Percentiles rank a stretch among this genome's conserved stretches.
These are phyloP conservation scores for Atkinsonella hypoxylon DNA, from an alignment of 2,329 filamentous ascomycete species.

Conservation along the genomic window DNA sequence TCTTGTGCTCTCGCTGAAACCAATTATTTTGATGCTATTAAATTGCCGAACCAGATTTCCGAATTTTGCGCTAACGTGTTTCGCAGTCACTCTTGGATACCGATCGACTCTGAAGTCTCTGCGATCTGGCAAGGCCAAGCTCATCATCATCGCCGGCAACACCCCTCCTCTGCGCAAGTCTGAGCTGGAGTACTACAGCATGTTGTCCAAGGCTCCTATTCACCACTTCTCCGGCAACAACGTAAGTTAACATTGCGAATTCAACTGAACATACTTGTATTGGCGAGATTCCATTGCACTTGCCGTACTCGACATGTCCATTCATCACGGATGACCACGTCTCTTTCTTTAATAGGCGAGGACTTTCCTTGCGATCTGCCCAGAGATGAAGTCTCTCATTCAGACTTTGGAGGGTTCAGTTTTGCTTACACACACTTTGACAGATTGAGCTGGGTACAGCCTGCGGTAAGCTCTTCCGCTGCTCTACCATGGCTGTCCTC, in stretches of 20 bases:
- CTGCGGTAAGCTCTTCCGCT: slow-evolving; percentile 98
- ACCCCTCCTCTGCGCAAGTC: slow-evolving; percentile 95
- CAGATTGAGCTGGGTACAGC: slow-evolving; percentile 97
- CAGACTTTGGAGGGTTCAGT: slow-evolving; percentile 78
- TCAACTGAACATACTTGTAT: not conserved
- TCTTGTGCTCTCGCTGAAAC: not conserved
- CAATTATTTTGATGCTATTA: not conserved
- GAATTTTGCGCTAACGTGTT: not conserved
- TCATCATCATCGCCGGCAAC: slow-evolving; percentile 89
- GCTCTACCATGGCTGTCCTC: slow-evolving; percentile 92
- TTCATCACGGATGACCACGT: not conserved
- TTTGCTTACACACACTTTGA: slow-evolving; percentile 42
- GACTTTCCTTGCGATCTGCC: slow-evolving; percentile 40
- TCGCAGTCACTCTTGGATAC: slow-evolving; percentile 28
- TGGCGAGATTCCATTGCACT: no score
- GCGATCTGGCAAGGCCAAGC: slow-evolving; percentile 94
- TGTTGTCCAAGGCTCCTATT: slow-evolving; percentile 86
- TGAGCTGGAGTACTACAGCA: slow-evolving; percentile 91
- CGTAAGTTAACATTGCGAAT: slow-evolving; percentile 51
- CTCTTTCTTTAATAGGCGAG: slow-evolving; percentile 10
- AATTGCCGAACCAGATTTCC: not conserved
- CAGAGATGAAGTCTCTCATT: slow-evolving; percentile 82
- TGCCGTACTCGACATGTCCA: no score
- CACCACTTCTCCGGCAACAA: slow-evolving; percentile 99
- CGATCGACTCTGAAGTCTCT: slow-evolving; percentile 62